Base-by-base conservation (phyloP, 2,329 filamentous ascomycete species). In the Neonectria faginata region DNA sequence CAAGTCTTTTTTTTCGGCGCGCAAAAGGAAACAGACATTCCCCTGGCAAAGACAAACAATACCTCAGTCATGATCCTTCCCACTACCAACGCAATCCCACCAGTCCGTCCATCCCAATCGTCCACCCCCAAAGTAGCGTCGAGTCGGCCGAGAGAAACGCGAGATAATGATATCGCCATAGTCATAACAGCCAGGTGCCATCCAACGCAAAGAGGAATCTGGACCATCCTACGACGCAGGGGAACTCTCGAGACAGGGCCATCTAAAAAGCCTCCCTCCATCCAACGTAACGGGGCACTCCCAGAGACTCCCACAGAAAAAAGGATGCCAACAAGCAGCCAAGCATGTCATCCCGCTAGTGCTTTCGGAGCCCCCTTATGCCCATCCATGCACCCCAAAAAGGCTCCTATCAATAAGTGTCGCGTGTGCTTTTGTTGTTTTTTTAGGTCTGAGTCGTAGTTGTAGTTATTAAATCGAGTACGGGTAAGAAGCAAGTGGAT, bases 391-490 rank as follows among this genome's bases (percentile, higher is more conserved):
- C 55, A 54, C 42, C 45, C 58, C 55, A 25, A 54, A 20, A 53
- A 65, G 50, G 57, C 42, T 62, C 64, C 72, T 67, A 64, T 54
- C 62, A 64, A 67, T 70, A 57, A 64, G 65, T 61, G 60, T 67
- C 57, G 54, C 64, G 70, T 57, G 50, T 65, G 64, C 68, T 72
- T 71, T 73, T 68, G 60, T 72, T 73, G 63, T 72, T 56, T 63
- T 62, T 63, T 62, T 58, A 72, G 66, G 69, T 72, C 67, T 69
- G 62, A 67, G 68, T 71, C 66, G 66, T 66, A 57, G 62, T 72
- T 67, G 66, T 72, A 70, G 69, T 67, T 75, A 79, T 78, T 74
- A 79, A 72, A 75, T 73, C 58, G 69, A 71, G 64, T 72, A 76
- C 65, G 68, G 57, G 68, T 69, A 68, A 70, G 68, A 64, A 66